These are phyloP conservation scores for Panicum miliaceum DNA, from an alignment of 176 grass and related monocot species.

Conservation along the genomic window DNA sequence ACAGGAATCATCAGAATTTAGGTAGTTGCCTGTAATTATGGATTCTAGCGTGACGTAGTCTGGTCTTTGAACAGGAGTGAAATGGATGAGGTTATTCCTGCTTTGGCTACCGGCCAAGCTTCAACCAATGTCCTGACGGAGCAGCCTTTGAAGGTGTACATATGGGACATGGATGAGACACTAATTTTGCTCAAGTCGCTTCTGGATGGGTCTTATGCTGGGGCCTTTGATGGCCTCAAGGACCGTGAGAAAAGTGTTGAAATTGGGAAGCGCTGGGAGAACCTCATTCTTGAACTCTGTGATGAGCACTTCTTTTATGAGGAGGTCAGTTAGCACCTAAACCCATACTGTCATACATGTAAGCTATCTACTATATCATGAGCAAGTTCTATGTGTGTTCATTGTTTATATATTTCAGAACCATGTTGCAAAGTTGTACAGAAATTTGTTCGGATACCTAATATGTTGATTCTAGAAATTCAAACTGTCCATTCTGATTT, in stretches of 20 bases:
- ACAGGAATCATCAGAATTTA: background rate
- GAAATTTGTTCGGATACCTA: background rate
- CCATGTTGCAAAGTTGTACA: background rate
- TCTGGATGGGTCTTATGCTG: slow-evolving; percentile 80
- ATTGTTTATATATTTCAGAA: background rate
- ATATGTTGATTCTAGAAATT: background rate
- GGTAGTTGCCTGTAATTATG: background rate
- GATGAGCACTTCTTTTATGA: slow-evolving; percentile 88
- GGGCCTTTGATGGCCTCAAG: slow-evolving; percentile 70
- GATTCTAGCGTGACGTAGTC: background rate
- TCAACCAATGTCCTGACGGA: slow-evolving; percentile 3
- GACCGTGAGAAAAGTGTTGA: slow-evolving; percentile 63
- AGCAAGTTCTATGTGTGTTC: background rate
- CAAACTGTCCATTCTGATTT: background rate
- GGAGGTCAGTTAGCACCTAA: slow-evolving; percentile 59
- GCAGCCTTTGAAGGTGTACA: slow-evolving; percentile 57
- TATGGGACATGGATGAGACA: slow-evolving; percentile 98
- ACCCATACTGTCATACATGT: background rate
- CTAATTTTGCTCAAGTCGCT: slow-evolving; percentile 91
- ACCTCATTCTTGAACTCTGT: slow-evolving; percentile 80
- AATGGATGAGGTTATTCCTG: slow-evolving; percentile 37
- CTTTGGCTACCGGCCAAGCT: slow-evolving; percentile 18
- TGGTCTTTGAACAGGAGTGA: background rate
- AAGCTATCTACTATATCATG: background rate
- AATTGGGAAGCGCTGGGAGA: slow-evolving; percentile 89